A percentile compares a stretch with the other conserved stretches of the same genome.
Conservation (phyloP, 1,139 yeast genomes). For the Suhomyces anneliseae region DNA sequence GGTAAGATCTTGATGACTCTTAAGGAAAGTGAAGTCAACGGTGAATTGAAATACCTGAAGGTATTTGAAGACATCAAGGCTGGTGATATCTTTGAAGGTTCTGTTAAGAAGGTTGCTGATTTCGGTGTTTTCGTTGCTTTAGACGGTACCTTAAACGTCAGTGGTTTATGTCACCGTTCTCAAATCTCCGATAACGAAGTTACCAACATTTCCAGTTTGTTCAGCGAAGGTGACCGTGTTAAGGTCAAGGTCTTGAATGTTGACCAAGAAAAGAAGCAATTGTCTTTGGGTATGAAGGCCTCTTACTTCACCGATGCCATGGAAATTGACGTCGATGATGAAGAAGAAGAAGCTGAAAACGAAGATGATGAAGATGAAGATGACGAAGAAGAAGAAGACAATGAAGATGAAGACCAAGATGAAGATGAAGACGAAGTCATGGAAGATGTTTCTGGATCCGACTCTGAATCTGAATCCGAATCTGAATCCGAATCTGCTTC, state of each 20-base stretch:
- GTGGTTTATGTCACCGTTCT: constrained; percentile 86
- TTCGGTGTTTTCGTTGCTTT: constrained; percentile 89
- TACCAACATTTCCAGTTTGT: constrained; percentile 56
- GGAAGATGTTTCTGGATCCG: background rate
- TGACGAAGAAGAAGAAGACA: constrained; percentile 20
- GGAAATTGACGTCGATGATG: constrained; percentile 24
- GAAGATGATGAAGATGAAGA: constrained; percentile 29
- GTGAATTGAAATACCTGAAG: constrained; percentile 58
- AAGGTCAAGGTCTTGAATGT: constrained; percentile 74
- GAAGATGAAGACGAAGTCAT: constrained; percentile 19
- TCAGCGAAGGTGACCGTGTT: constrained; percentile 87
- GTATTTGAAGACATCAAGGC: constrained; percentile 63
- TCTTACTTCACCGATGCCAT: constrained; percentile 65
- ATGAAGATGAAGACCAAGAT: constrained; percentile 22
- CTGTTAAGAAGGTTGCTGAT: constrained; percentile 75
- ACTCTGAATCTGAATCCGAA: constrained; percentile 24
- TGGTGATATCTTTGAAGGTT: constrained; percentile 77
- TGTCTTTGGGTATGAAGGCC: constrained; percentile 92
- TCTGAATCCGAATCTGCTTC: constrained; percentile 16
- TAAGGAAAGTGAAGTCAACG: constrained; percentile 78
- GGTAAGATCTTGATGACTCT: constrained; percentile 73
- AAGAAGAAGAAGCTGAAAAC: constrained; percentile 27
- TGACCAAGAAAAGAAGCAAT: constrained; percentile 64
- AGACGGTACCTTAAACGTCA: constrained; percentile 70
- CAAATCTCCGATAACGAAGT: constrained; percentile 73